These are phyloP conservation scores for Sclerotiophoma versabilis DNA, from an alignment of 2,329 filamentous ascomycete species.

Conservation along the genomic window DNA sequence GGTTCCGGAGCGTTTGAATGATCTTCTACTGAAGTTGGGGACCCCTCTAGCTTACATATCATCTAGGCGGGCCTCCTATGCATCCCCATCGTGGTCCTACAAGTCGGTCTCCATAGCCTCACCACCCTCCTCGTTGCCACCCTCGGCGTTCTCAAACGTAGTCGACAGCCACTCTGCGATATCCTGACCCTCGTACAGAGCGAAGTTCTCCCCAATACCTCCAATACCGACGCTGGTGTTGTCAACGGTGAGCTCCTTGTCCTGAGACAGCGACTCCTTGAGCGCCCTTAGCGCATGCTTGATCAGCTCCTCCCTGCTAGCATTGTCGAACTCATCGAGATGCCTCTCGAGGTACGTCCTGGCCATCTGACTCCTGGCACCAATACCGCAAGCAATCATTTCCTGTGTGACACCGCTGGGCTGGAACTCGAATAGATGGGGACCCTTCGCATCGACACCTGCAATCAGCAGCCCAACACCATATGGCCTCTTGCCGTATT, in stretches of 20 bases:
- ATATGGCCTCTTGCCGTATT: conserved; percentile 95
- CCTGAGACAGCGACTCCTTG: conserved; percentile 95
- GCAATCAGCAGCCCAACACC: conserved; percentile 92
- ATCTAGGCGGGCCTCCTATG: not conserved
- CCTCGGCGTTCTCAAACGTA: conserved; percentile 57
- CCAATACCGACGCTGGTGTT: conserved; percentile 93
- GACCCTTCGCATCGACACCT: conserved; percentile 90
- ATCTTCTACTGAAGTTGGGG: not conserved
- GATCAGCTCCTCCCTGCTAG: conserved; percentile 83
- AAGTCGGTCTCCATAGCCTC: conserved; percentile 66
- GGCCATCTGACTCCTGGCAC: conserved; percentile 95
- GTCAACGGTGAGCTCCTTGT: conserved; percentile 96
- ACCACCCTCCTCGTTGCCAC: conserved; percentile 42
- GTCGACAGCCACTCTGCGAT: conserved; percentile 86
- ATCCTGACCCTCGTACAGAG: conserved; percentile 87
- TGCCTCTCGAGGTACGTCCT: conserved; percentile 95
- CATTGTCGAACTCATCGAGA: conserved; percentile 79
- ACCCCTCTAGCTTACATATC: not conserved
- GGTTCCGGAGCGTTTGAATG: not conserved
- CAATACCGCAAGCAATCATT: conserved; percentile 96
- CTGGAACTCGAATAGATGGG: conserved; percentile 98
- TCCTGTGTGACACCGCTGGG: conserved; percentile 95
- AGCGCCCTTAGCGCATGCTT: conserved; percentile 88
- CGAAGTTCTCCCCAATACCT: conserved; percentile 80
- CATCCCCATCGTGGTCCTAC: conserved; percentile 16